Conservation (phyloP, 2,329 filamentous ascomycete genomes). For the Aspergillus chevalieri region DNA sequence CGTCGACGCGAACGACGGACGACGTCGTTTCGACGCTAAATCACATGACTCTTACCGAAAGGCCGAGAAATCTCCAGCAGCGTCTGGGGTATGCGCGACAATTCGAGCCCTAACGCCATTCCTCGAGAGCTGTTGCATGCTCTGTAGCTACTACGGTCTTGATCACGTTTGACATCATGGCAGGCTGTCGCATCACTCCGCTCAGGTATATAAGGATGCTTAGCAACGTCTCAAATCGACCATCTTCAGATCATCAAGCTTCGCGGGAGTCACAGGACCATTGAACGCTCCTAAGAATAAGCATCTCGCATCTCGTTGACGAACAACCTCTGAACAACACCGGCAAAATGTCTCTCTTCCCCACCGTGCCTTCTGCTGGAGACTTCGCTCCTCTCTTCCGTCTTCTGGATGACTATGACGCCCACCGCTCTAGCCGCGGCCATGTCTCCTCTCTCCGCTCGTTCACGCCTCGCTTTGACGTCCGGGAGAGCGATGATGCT, state of each 20-base stretch:
- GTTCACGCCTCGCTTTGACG: slow-evolving; percentile 43
- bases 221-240: slow-evolving; percentile 2
- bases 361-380: slow-evolving; percentile 18
- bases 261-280: not conserved
- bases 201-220: slow-evolving; percentile 15
- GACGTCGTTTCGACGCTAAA: too few species aligned
- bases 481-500: slow-evolving; percentile 37
- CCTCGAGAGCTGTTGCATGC: too few species aligned
- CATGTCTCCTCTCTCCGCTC: slow-evolving; percentile 13
- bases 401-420: slow-evolving; percentile 40
- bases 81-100: too few species aligned
- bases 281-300: too few species aligned
- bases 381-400: slow-evolving; percentile 42
- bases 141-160: too few species aligned
- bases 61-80: too few species aligned
- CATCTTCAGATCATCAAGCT: not conserved
- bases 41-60: too few species aligned
- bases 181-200: slow-evolving; percentile 9
- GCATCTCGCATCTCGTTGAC: not conserved
- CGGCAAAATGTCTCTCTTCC: slow-evolving; percentile 34
- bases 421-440: slow-evolving; percentile 25
- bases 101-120: too few species aligned
- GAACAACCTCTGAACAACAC: slow-evolving; percentile 2
- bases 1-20: too few species aligned
- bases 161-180: not conserved